Base-by-base conservation (phyloP, 331 rosid species). In the Quercus tomentella region DNA sequence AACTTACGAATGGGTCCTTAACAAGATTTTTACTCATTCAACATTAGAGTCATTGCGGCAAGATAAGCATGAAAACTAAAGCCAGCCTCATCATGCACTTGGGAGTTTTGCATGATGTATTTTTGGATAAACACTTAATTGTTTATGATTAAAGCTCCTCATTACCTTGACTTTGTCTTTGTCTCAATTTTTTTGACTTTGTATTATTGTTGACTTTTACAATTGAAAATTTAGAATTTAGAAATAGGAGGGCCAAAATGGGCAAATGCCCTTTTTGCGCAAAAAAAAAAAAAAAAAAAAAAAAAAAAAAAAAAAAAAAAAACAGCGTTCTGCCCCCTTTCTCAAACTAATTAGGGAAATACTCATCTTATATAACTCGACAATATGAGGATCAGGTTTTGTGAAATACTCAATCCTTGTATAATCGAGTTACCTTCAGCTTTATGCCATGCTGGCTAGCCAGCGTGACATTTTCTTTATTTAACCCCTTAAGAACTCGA, bases 81-180 rank as follows among this genome's bases (percentile, higher is more conserved):
- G 5, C 54, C 54, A 12, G 54, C 54, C 54, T 12, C 17, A 0
- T 12, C 17, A 0, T 49, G 54, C 54, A 49, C 54, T 4, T 49
- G 54, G 54, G 54, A 49, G 54, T 14, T 49, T 49, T 63, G 72
- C 56, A 65, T 56, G 15, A 65, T 54, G 68, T 55, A 57, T 56
- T 41, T 66, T 41, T 66, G 71, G 71, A 7, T 15, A 22, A 26
- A 18, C 15, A 55, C 65, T 62, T 37, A 23, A 73, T 41, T 63
- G 73, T 66, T 67, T 58, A 18, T 22, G 37, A 16, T 78, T 22
- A 30, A 56, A 17, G 15, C n/a, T 78, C 11, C 45, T 78, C 33
- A 1, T 68, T 22, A 20, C 68, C 57, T 86, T 83, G 87, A 82
- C 89, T 82, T 66, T 45, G 74, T 26, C 55, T 66, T 70, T 66